Percentiles rank a stretch among this genome's conserved stretches.
These are phyloP conservation scores for Somion occarium DNA, from an alignment of 1,284 basidiomycete genomes.

Conservation along the genomic window DNA sequence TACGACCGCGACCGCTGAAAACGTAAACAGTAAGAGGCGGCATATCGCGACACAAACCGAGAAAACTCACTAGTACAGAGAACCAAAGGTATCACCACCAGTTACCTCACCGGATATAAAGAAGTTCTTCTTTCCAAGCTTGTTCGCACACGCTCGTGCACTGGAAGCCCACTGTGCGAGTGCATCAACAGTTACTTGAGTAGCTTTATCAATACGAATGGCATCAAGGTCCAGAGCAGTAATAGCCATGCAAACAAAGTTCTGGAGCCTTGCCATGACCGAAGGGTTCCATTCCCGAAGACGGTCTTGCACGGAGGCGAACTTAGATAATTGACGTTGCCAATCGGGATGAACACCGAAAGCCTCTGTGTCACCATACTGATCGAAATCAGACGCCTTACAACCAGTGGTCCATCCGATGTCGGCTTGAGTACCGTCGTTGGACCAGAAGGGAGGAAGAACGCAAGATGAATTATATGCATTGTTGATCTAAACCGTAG, in stretches of 20 bases:
- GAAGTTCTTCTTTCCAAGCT: conserved; percentile 79
- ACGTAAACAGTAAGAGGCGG: conserved; percentile 1
- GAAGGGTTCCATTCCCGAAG: conserved; percentile 81
- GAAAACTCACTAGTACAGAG: conserved; percentile 70
- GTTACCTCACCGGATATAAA: conserved; percentile 90
- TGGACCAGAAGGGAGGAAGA: conserved; percentile 76
- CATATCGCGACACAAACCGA: neutral
- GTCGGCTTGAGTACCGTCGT: conserved; percentile 62
- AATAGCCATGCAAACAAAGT: conserved; percentile 82
- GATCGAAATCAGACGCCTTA: conserved; percentile 80
- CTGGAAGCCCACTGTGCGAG: conserved; percentile 71
- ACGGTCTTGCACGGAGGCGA: conserved; percentile 92
- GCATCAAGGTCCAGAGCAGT: conserved; percentile 85
- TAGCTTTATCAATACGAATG: conserved; percentile 92
- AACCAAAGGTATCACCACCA: conserved; percentile 88
- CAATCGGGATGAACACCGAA: conserved; percentile 94
- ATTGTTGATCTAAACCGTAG: conserved; percentile 49
- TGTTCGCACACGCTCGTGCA: conserved; percentile 69
- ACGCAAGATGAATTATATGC: conserved; percentile 67
- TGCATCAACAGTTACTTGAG: conserved; percentile 82
- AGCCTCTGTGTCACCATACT: conserved; percentile 92
- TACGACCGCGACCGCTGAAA: conserved; percentile 78
- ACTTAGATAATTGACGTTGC: conserved; percentile 91
- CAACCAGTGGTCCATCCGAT: conserved; percentile 61
- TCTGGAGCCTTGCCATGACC: conserved; percentile 72